Evolutionary conservation across 2,329 filamentous ascomycete species (phyloP), one percentile per base, ranked within the genome.

Genomic region (Tolypocladium amazonense): DNA sequence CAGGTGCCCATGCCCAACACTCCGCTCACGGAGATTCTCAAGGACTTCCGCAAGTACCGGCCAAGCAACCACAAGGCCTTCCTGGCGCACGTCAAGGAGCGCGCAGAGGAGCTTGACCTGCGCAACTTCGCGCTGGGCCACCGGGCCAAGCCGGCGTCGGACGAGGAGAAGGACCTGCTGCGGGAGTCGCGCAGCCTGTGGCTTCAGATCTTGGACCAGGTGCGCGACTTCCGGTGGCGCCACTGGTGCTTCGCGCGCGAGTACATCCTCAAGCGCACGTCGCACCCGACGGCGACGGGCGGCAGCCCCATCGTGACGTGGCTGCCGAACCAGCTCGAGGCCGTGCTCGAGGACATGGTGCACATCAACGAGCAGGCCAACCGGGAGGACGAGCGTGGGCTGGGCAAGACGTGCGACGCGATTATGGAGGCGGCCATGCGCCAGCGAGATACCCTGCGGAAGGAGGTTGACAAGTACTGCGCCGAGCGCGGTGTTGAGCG

Each of bases 41-140:
- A 85, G 64, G 93, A 97, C 72, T 97, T 97, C 79, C 84, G 92
- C 63, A 81, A 88, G 69, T 97, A 97, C 74, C 84, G 93, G 0
- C 93, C 93, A 3, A 89, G 88, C 58, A 93, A 95, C 67, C 93
- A 97, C 72, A 86, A 92, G 50, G 84, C 88, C 65, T 97, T 97
- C 73, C 81, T 97, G 39, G 82, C 85, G 62, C 87, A 87, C 69
- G 88, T 96, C 27, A 75, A 81, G 61, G 73, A 75, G 58, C 75
- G 75, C 61, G 77, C 81, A 7, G 65, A 69, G 30, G 71, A 79
- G 38, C 70, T 84, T 1, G 79, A 80, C 11, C 74, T 89, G 20
- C 83, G 83, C 63, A 77, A 77, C 7, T 90, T 83, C 67, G 85
- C 83, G 0, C 76, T 87, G 20, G 73, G 67, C 59, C 62, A 69